Conservation (phyloP, 163 green algal genomes). For the Dunaliella salina region DNA sequence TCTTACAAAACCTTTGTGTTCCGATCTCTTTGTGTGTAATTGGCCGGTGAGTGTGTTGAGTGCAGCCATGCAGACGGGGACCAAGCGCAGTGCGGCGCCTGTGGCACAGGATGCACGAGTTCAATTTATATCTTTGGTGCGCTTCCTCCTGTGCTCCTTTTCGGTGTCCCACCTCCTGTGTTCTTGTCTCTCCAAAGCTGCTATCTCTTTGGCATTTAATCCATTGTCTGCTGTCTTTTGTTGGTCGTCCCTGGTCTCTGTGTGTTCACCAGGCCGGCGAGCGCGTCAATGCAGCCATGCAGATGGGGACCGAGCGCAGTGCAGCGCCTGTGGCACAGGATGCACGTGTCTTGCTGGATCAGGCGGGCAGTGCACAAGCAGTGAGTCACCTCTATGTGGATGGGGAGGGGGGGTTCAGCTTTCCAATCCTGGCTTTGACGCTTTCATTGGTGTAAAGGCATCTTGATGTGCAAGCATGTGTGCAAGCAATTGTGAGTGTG, state of each 20-base stretch:
- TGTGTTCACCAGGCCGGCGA: conserved; percentile 17
- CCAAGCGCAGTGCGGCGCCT: conserved; percentile 10
- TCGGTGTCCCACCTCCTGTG: no score
- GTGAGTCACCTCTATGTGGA: conserved; percentile 9
- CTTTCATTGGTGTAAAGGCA: no score
- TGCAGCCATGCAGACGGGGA: conserved; percentile 11
- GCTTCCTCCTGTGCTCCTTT: no score
- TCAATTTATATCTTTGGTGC: no score
- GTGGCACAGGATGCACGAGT: conserved; percentile 15
- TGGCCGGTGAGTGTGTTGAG: conserved; percentile 28
- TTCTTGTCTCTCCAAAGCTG: no score
- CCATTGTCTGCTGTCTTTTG: not conserved
- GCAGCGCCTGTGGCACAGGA: conserved; percentile 9
- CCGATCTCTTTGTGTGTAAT: not conserved
- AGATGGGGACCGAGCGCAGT: conserved; percentile 15
- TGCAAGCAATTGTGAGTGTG: no score
- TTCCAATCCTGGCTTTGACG: no score
- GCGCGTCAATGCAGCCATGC: conserved; percentile 18
- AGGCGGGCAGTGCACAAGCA: conserved; percentile 30
- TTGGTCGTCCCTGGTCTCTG: not conserved
- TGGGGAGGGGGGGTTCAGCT: no score
- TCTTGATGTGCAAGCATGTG: no score
- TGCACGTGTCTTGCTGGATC: conserved; percentile 34
- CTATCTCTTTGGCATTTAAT: not conserved
- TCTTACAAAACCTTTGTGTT: no score